Percentiles rank a stretch among this genome's conserved stretches.
Conservation (phyloP, 768 basidiomycete genomes). For the Amanita muscaria region DNA sequence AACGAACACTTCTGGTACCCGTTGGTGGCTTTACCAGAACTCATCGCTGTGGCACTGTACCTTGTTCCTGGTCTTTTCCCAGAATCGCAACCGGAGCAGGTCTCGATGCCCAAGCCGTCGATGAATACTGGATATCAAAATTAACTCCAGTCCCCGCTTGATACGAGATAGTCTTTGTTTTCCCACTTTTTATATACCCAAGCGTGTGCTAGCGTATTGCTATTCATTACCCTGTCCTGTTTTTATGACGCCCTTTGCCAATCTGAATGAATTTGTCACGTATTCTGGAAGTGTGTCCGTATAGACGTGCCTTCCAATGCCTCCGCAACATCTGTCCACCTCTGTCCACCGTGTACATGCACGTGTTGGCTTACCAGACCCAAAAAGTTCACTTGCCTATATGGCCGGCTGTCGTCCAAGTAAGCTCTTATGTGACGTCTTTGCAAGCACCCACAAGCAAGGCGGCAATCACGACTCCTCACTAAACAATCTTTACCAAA, state of each 20-base stretch:
- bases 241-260: conserved; percentile 10
- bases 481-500: conserved; percentile 11
- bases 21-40: conserved; percentile 29
- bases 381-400: conserved; percentile 5
- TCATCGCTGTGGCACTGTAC: conserved; percentile 23
- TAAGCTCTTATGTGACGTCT: conserved; percentile 10
- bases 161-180: no score
- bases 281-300: conserved; percentile 7
- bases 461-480: conserved; percentile 9
- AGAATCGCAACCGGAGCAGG: no score
- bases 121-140: no score
- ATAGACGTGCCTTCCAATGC: conserved; percentile 6
- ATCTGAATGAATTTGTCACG: conserved; percentile 8
- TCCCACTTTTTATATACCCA: no score
- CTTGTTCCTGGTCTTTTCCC: conserved; percentile 27
- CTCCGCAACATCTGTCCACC: conserved; percentile 10
- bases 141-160: no score
- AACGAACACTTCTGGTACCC: conserved; percentile 35
- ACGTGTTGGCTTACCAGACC: conserved; percentile 12
- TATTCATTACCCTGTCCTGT: conserved; percentile 1
- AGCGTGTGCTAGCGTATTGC: conserved; percentile 4
- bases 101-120: no score
- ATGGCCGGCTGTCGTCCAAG: conserved; percentile 5
- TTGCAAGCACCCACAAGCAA: conserved; percentile 11
- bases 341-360: conserved; percentile 10